Conservation (phyloP, 1,284 basidiomycete species). For the Chalciporus sp. region DNA sequence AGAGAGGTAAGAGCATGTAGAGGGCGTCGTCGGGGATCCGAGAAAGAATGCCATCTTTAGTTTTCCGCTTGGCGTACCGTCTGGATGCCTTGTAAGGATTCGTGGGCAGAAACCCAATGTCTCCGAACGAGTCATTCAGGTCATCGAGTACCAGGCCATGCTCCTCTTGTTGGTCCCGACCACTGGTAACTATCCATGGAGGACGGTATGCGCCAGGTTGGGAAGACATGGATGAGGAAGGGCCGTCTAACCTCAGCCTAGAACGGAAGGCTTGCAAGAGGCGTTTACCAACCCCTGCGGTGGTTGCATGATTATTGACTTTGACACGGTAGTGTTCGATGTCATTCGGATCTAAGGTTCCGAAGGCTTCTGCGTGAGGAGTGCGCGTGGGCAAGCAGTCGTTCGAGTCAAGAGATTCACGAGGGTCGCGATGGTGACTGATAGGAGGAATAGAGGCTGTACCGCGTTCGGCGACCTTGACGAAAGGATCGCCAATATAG, state of each 20-base stretch:
- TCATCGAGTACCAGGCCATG: conserved; percentile 67
- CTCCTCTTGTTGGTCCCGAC: conserved; percentile 64
- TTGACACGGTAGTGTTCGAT: conserved; percentile 52
- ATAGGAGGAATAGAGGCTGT: conserved; percentile 10
- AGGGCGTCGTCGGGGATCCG: conserved; percentile 65
- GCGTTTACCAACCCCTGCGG: conserved; percentile 25
- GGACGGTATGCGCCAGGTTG: conserved; percentile 52
- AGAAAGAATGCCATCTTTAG: conserved; percentile 52
- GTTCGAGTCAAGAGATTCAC: conserved; percentile 34
- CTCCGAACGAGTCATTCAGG: conserved; percentile 74
- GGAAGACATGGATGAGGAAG: conserved; percentile 24
- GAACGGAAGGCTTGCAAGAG: conserved; percentile 24
- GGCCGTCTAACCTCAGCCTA: conserved; percentile 25
- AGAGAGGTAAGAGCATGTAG: conserved; percentile 82
- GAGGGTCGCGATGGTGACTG: conserved; percentile 24
- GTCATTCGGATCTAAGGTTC: conserved; percentile 62
- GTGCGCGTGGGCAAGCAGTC: conserved; percentile 50
- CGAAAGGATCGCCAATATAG: background rate
- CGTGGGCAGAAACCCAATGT: conserved; percentile 74
- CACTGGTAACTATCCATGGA: conserved; percentile 69
- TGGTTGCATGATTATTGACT: conserved; percentile 17
- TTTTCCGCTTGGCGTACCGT: conserved; percentile 21
- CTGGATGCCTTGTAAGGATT: conserved; percentile 39
- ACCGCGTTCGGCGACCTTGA: conserved; percentile 12
- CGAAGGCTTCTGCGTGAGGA: conserved; percentile 73